Base-by-base conservation (phyloP, 192 early-diverging fungal genomes). In the Coemansia sp. region DNA sequence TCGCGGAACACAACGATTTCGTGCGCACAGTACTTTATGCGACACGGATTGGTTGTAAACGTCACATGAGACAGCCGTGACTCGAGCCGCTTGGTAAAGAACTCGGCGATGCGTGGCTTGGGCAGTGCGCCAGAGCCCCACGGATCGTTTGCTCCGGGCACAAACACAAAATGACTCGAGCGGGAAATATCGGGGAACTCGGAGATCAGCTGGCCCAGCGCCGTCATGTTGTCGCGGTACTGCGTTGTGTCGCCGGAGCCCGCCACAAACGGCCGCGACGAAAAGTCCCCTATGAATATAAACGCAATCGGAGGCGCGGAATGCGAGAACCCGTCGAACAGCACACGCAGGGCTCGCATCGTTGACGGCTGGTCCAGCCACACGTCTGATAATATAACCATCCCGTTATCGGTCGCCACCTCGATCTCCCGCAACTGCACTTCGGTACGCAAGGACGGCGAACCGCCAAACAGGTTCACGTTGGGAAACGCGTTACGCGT, bases 1-100 rank as follows among this genome's bases (percentile, higher is more conserved):
- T 96, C 93, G 14, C 94, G 85, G 62, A 91, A 95, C 20, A 98
- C 81, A 1, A 96, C 86, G 49, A 98, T 90, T 61, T 98, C 95
- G 56, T 94, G 92, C 3, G 88, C 90, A 66, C 89, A 94, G 63
- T 93, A 96, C 58, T 88, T 87, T 68, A 97, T 92, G 28, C 91
- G 79, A 64, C 92, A 93, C 20, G 95, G 95, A 73, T 95, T 96
- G 23, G 86, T 89, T 1, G 88, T 71, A 70, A 96, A 93, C 1
- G 81, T 72, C 1, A 76, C 82, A 14, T 86, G 83, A 18, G 84
- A 71, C 5, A 93, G 64, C 0, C 88, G 86, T 3, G 71, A 67
- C 4, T 74, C 60, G 28, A 95, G 53, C 21, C 21, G 21, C 21
- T 15, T 86, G 0, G 89, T 89, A 58, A 92, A 90, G 55, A 80